A percentile compares a stretch with the other conserved stretches of the same genome.
These are phyloP conservation scores for Salix udensis DNA, from an alignment of 345 rosid genomes.

Conservation along the genomic window DNA sequence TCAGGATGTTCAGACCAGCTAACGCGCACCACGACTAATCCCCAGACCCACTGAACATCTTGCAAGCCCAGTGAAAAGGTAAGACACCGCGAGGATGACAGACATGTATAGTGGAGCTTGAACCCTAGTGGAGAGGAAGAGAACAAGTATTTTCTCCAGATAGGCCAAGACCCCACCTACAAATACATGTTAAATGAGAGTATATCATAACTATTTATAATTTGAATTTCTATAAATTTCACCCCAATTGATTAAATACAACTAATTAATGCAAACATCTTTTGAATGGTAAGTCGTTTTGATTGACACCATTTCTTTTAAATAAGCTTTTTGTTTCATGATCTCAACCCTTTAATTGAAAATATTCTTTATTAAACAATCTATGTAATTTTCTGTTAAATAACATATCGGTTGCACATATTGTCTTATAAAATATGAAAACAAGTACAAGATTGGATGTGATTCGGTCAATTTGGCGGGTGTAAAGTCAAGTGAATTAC, in stretches of 20 bases:
- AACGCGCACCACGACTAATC: too few relatives aligned
- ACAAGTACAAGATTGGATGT: too few relatives aligned
- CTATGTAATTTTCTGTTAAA: background rate
- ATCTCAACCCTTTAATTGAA: background rate
- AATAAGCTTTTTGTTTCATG: background rate
- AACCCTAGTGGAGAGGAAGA: too few relatives aligned
- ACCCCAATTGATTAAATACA: background rate
- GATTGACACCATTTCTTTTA: background rate
- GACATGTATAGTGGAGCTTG: accelerated
- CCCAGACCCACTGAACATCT: too few relatives aligned
- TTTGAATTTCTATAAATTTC: background rate
- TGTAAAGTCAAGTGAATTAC: too few relatives aligned
- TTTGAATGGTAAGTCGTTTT: background rate
- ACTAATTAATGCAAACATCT: background rate
- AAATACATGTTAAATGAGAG: too few relatives aligned
- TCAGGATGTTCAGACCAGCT: too few relatives aligned
- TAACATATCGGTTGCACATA: background rate
- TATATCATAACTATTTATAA: background rate
- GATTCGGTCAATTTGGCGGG: too few relatives aligned
- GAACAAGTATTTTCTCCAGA: accelerated
- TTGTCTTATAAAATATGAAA: too few relatives aligned
- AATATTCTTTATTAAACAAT: background rate
- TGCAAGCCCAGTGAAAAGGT: too few relatives aligned
- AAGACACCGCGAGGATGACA: too few relatives aligned
- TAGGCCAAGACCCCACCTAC: too few relatives aligned